Evolutionary conservation across 495 filamentous ascomycete species (phyloP).

Genomic region (Mycothermus thermophilus): DNA sequence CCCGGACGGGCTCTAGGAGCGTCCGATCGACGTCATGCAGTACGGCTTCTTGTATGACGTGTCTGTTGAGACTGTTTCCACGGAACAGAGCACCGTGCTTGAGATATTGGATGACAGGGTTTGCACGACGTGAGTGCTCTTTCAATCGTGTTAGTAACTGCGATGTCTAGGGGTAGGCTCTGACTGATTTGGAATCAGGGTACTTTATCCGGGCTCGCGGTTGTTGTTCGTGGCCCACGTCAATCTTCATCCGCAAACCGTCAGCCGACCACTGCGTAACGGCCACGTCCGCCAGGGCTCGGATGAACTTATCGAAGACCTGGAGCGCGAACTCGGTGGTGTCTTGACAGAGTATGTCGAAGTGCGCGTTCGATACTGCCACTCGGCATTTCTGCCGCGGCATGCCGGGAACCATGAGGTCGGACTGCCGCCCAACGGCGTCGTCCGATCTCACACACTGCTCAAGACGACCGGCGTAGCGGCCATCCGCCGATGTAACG

Average conservation of each 20-base stretch:
- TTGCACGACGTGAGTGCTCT: conserved; percentile 14
- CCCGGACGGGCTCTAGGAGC: conserved; percentile 1
- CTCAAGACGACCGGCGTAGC: conserved; percentile 32
- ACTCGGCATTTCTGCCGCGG: conserved; percentile 32
- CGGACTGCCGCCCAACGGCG: conserved; percentile 5
- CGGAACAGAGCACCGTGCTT: conserved; percentile 17
- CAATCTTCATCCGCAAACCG: conserved; percentile 8
- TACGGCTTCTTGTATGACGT: conserved; percentile 33
- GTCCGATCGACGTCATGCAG: conserved; percentile 6
- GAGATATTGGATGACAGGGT: conserved; percentile 23
- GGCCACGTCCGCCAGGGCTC: conserved; percentile 22
- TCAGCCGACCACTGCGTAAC: conserved; percentile 1
- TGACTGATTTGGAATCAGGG: conserved; percentile 7
- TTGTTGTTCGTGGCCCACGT: conserved; percentile 28
- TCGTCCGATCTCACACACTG: conserved; percentile 19
- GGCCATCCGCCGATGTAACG: conserved; percentile 27
- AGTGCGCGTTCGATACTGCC: conserved; percentile 32
- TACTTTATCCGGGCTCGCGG: conserved; percentile 24
- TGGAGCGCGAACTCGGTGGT: conserved; percentile 35
- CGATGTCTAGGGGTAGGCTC: not conserved
- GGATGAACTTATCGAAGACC: conserved; percentile 36
- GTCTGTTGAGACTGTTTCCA: conserved; percentile 23
- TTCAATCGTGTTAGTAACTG: not conserved
- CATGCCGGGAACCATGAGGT: not conserved
- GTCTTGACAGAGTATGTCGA: conserved; percentile 27